These are phyloP conservation scores for Ulvella scutata DNA, from an alignment of 139 green algal genomes.

Conservation along the genomic window DNA sequence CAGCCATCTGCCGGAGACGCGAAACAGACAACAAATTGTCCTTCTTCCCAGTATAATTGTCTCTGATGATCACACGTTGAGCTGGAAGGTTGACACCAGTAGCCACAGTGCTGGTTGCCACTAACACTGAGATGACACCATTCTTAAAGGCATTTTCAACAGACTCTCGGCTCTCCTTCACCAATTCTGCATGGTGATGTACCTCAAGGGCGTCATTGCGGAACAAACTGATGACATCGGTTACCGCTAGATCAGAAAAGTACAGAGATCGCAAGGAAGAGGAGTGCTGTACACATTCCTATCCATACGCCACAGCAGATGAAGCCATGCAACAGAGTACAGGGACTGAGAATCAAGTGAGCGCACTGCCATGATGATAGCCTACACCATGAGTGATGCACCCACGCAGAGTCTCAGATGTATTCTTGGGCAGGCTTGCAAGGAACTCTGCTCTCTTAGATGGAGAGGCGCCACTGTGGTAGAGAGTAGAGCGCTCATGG, in stretches of 20 bases:
- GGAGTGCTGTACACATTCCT: background rate
- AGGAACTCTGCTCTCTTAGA: constrained; percentile 12
- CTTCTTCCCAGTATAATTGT: constrained; percentile 23
- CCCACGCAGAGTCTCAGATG: background rate
- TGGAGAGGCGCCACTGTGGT: background rate
- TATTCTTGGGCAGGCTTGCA: constrained; percentile 9
- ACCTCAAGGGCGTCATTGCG: too few species aligned
- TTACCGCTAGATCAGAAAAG: background rate
- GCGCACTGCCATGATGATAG: constrained; percentile 55
- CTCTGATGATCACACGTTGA: constrained; percentile 67
- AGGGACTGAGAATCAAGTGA: background rate
- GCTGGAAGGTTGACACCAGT: constrained; percentile 80
- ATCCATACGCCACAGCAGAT: background rate
- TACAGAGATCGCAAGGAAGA: background rate
- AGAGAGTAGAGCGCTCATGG: constrained; percentile 14
- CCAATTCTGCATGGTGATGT: constrained; percentile 42
- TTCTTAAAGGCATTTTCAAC: constrained; percentile 63
- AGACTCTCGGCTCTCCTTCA: constrained; percentile 36
- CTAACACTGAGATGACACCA: constrained; percentile 70
- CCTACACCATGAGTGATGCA: constrained; percentile 40
- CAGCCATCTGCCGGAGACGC: constrained; percentile 57
- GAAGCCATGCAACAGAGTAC: background rate
- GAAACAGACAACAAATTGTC: constrained; percentile 29
- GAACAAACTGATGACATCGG: too few species aligned
- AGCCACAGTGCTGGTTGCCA: constrained; percentile 84